phyloP scores from a whole-genome alignment of 768 basidiomycete species.

The Mycena epipterygia region DNA sequence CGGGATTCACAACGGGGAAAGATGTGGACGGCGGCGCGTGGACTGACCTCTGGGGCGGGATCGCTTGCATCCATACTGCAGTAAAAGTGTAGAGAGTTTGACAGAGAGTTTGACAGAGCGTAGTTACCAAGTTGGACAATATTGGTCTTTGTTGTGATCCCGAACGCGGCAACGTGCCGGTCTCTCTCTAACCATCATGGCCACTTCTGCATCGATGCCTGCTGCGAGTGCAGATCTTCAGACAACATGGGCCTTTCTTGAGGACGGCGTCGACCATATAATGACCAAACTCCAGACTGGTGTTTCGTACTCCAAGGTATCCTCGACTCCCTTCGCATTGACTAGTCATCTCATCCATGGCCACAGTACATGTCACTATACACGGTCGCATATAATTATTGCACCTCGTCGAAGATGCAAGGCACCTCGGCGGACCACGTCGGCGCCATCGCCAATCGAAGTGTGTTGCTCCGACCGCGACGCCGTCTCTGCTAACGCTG shows the following conservation, averaged over 20 bases:
- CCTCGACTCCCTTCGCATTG: not conserved
- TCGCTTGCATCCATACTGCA: conserved; percentile 87
- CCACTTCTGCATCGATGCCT: conserved; percentile 66
- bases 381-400: conserved; percentile 98
- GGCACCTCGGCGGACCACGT: conserved; percentile 57
- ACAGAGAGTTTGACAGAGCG: not conserved
- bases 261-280: conserved; percentile 91
- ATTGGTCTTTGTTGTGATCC: conserved; percentile 6
- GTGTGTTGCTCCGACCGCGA: conserved; percentile 62
- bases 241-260: conserved; percentile 91
- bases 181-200: conserved; percentile 44
- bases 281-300: conserved; percentile 93
- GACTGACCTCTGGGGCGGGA: conserved; percentile 89
- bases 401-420: conserved; percentile 89
- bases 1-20: conserved; percentile 82
- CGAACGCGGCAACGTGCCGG: conserved; percentile 33
- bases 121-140: not conserved
- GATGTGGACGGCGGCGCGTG: conserved; percentile 88
- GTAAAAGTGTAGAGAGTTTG: conserved; percentile 72
- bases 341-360: not conserved
- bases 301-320: conserved; percentile 83
- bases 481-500: conserved; percentile 46
- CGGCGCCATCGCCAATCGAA: conserved; percentile 72
- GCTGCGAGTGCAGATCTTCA: conserved; percentile 70
- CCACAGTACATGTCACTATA: conserved; percentile 87